phyloP scores from a whole-genome alignment of 2,329 filamentous ascomycete genomes.

The Venturia asperata region DNA sequence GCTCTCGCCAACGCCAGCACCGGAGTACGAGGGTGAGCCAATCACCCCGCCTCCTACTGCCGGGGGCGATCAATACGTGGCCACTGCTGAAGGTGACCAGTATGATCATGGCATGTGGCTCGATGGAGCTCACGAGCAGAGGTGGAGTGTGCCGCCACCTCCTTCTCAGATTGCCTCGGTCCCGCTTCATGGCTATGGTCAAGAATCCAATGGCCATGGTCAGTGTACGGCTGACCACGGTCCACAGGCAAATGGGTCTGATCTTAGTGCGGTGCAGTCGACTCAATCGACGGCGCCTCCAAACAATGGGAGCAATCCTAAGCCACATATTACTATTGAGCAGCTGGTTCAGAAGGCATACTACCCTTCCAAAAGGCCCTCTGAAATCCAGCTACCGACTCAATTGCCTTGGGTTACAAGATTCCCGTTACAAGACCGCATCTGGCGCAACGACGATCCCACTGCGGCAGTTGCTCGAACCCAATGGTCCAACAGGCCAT shows the following conservation, averaged over 20 bases:
- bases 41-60: constrained; percentile 17
- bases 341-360: constrained; percentile 1
- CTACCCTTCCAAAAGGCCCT: neutral
- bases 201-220: neutral
- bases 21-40: constrained; percentile 12
- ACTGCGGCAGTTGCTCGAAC: neutral
- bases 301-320: neutral
- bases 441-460: neutral
- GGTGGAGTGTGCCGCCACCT: neutral
- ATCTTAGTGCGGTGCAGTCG: neutral
- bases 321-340: neutral
- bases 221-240: neutral
- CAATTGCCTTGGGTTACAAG: neutral
- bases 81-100: constrained; percentile 11
- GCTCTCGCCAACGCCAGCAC: constrained; percentile 10
- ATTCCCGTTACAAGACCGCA: neutral
- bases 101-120: constrained; percentile 9
- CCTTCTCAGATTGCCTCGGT: neutral
- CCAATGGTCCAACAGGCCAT: neutral
- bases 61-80: constrained; percentile 1
- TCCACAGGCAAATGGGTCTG: neutral
- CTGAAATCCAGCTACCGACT: neutral
- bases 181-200: neutral
- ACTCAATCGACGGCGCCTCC: neutral
- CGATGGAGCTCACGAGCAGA: neutral